Evolutionary conservation across 2,329 filamentous ascomycete species (phyloP), one percentile per base, ranked within the genome.

Genomic region (Samsoniella hepiali): DNA sequence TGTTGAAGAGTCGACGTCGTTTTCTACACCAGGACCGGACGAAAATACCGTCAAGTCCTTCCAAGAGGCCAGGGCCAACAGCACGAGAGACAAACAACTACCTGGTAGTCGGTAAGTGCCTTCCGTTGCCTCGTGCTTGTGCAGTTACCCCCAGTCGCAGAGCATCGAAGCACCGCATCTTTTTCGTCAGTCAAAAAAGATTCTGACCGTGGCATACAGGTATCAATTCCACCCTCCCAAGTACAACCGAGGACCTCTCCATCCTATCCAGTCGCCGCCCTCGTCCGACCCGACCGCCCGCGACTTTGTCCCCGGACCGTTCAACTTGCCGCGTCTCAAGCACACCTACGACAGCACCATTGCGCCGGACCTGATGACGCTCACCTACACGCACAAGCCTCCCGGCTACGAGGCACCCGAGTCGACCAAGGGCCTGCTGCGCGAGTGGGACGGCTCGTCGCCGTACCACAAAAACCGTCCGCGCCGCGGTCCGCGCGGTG

Each of bases 191-290:
- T 27, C 22, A 40, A 38, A 40, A 38, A 15, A 11, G 5, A 50
- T 61, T 36, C n/a, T 54, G 54, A 31, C 34, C n/a, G n/a, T 11
- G 10, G 5, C 17, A 44, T 36, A 9, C 66, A 96, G 94, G 83
- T 99, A 98, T 80, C 91, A 96, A 78, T 98, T 90, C 77, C 92
- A 93, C 68, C 89, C 94, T 58, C 95, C 95, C 67, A 95, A 94
- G 79, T 99, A 93, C 84, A 88, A 97, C 77, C 91, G 94, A 72
- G 95, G 95, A 63, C 93, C 93, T 67, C 83, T 98, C 31, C 93
- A 98, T 75, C 95, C 95, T 58, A 88, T 97, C 72, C 92, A 97
- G 79, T 91, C 92, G 64, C 94, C 92, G n/a, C 84, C 88, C 45
- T 85, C 88, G 58, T 95, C 93, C 66, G 91, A 97, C 71, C 93